Percentiles rank a stretch among this genome's conserved stretches.
Conservation (phyloP, 768 basidiomycete species). For the Chalciporus pseudorubinellus region DNA sequence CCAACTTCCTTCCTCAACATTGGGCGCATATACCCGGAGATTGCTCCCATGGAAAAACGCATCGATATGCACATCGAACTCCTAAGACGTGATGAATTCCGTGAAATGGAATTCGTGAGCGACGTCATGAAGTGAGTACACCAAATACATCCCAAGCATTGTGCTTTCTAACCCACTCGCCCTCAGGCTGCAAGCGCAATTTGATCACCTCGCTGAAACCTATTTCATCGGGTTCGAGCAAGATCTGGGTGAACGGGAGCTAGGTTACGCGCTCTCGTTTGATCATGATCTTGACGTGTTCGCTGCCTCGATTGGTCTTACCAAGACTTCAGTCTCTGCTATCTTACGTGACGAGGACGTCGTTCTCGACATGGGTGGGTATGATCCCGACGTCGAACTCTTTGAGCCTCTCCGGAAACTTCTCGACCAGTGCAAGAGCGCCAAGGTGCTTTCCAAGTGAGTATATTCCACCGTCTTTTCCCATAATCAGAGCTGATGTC, state of each 20-base stretch:
- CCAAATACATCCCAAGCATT: background rate
- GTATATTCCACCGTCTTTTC: slow-evolving; percentile 21
- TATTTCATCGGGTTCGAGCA: slow-evolving; percentile 82
- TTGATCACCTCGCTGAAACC: slow-evolving; percentile 87
- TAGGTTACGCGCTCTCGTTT: slow-evolving; percentile 76
- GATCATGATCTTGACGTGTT: slow-evolving; percentile 95
- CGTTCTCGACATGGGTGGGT: slow-evolving; percentile 66
- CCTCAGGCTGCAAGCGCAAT: slow-evolving; percentile 83
- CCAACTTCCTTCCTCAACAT: slow-evolving; percentile 83
- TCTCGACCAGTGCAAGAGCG: slow-evolving; percentile 76
- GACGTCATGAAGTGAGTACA: slow-evolving; percentile 78
- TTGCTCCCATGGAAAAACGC: slow-evolving; percentile 85
- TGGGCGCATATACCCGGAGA: slow-evolving; percentile 80
- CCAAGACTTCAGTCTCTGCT: slow-evolving; percentile 78
- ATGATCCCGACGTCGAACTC: slow-evolving; percentile 71
- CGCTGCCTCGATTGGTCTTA: slow-evolving; percentile 84
- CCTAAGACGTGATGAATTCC: slow-evolving; percentile 84
- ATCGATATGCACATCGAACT: slow-evolving; percentile 90
- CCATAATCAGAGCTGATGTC: slow-evolving; percentile 2
- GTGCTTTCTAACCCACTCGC: background rate
- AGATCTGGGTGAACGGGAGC: slow-evolving; percentile 87
- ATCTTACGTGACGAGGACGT: slow-evolving; percentile 80
- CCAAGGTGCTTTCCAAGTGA: slow-evolving; percentile 77
- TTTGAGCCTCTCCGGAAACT: slow-evolving; percentile 81
- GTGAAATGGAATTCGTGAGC: slow-evolving; percentile 88